Base-by-base conservation (phyloP, 2,329 filamentous ascomycete genomes). In the Aspergillus transmontanensis region DNA sequence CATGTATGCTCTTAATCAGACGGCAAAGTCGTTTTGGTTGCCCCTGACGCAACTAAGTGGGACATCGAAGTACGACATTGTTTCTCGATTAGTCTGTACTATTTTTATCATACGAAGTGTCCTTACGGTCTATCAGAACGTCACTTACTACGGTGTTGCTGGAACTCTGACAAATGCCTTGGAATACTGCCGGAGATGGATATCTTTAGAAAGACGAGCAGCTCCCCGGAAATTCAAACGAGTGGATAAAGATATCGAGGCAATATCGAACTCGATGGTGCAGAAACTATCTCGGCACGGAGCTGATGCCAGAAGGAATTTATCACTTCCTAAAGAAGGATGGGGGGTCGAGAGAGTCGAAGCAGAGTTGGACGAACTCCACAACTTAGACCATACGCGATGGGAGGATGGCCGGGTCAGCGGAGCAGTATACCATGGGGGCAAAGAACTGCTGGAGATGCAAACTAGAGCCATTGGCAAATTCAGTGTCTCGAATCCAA, bases 361-460 rank as follows among this genome's bases (percentile, higher is more conserved):
- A 69, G 87, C 87, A 64, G 94, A 97, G 82, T 85, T 99, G 65
- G 87, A 89, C 64, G 87, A 88, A 69, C 83, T 99, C 68, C 88
- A 89, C 16, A 88, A 85, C 56, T 91, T 99, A 91, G 90, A 97
- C 72, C 95, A 98, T 79, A 97, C 94, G 2, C 87, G 91, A 68
- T 99, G 95, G 95, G 95, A 99, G 79, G 94, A 98, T 77, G 95
- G 95, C 9, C 90, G 88, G 68, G 95, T 99, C 59, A 96, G 92
- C 48, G 95, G 95, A 32, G 94, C 95, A 30, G 95, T 99, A 36
- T 99, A 99, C 76, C 94, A 98, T 75, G 95, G 95, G 67, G 95
- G 95, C 58, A 86, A 91, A 39, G 89, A 90, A 50, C 81, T 99
- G 70, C 80, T 95, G 64, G 87, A 90, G 73, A 83, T 99, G 43